Conservation (phyloP, 2,329 filamentous ascomycete genomes). For the Colletotrichum karsti region DNA sequence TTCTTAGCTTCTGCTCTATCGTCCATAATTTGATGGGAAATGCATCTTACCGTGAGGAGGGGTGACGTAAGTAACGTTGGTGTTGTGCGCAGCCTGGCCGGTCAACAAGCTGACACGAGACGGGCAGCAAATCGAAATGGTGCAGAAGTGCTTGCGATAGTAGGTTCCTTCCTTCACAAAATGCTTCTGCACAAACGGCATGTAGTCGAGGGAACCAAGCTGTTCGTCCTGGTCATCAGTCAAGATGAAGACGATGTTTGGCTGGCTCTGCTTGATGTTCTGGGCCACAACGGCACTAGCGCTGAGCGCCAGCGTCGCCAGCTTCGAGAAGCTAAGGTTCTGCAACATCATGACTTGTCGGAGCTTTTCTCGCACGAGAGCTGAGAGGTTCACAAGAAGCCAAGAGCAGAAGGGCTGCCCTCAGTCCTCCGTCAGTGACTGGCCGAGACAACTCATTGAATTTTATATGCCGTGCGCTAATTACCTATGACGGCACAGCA, state of each 20-base stretch:
- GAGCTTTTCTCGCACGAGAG: background rate
- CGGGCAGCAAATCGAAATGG: slow-evolving; percentile 73
- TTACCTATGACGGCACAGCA: background rate
- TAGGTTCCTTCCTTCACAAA: slow-evolving; percentile 65
- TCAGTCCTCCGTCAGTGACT: too few species aligned
- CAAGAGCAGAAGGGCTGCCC: background rate
- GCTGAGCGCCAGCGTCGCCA: slow-evolving; percentile 5
- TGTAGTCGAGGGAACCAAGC: slow-evolving; percentile 68
- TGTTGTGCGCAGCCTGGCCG: slow-evolving; percentile 74
- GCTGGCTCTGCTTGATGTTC: slow-evolving; percentile 29
- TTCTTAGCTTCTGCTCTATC: slow-evolving; percentile 42
- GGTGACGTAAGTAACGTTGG: slow-evolving; percentile 69
- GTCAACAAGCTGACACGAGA: slow-evolving; percentile 73
- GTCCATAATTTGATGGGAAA: background rate
- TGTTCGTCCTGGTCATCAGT: slow-evolving; percentile 75
- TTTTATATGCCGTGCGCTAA: background rate
- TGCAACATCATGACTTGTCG: background rate
- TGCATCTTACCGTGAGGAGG: slow-evolving; percentile 59
- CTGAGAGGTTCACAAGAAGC: background rate
- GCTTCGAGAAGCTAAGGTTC: background rate
- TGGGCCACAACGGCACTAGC: background rate
- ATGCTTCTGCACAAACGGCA: slow-evolving; percentile 64
- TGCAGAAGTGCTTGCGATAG: slow-evolving; percentile 72
- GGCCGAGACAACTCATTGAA: background rate
- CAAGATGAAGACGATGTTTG: slow-evolving; percentile 73